phyloP scores from a whole-genome alignment of 352 stramenopile species.

The Globisporangium lucens region DNA sequence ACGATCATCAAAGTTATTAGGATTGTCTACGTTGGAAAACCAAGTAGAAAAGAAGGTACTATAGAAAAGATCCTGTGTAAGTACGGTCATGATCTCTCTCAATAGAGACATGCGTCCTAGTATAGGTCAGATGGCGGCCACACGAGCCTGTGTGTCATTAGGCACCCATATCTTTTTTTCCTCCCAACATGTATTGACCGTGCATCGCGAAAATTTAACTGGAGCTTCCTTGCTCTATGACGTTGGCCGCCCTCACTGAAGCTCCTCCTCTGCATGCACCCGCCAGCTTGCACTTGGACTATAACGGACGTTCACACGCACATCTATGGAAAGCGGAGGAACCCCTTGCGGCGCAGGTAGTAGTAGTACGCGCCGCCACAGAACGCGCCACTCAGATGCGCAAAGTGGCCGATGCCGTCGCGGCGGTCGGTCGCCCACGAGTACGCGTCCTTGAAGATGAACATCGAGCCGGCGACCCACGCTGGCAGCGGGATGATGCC shows the following conservation, averaged over 20 bases:
- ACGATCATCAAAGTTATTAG: constrained; percentile 20
- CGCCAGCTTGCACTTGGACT: no score
- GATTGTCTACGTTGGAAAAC: constrained; percentile 25
- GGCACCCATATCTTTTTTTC: neutral
- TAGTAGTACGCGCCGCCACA: constrained; percentile 63
- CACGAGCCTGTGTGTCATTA: neutral
- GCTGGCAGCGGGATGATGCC: constrained; percentile 70
- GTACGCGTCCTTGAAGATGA: constrained; percentile 76
- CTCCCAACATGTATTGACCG: neutral
- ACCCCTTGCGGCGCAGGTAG: constrained; percentile 32
- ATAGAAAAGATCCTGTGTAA: constrained; percentile 30
- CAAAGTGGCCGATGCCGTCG: constrained; percentile 72
- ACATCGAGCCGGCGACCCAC: constrained; percentile 64
- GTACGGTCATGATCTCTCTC: constrained; percentile 17
- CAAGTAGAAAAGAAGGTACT: constrained; percentile 26
- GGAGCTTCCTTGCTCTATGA: neutral
- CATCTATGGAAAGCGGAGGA: constrained; percentile 4
- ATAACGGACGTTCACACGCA: neutral
- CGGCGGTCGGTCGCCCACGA: constrained; percentile 43
- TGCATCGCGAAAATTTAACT: neutral
- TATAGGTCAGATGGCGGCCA: neutral
- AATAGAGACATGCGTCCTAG: neutral
- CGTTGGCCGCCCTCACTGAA: neutral
- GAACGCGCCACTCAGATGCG: constrained; percentile 63
- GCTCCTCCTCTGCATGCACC: neutral